phyloP scores from a whole-genome alignment of 164 flowering plant species.

The Chimonanthus salicifolius region DNA sequence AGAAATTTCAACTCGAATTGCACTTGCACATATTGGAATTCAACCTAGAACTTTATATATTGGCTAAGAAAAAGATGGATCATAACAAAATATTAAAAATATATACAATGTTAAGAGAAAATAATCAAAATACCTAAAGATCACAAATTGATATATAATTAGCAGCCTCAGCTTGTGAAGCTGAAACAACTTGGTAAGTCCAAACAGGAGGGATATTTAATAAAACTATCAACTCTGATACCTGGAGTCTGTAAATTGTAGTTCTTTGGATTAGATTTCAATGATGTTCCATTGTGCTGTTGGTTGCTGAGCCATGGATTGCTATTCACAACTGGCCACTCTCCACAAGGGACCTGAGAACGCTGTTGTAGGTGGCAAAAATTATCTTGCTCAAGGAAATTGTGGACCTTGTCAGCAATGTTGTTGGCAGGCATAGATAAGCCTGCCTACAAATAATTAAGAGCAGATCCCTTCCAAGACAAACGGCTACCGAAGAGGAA shows the following conservation, averaged over 20 bases:
- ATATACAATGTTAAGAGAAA: too few relatives aligned
- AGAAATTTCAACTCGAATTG: background rate
- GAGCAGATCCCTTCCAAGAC: constrained; percentile 8
- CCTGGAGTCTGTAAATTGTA: constrained; percentile 41
- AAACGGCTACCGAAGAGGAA: background rate
- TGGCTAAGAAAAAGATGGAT: too few relatives aligned
- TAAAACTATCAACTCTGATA: constrained; percentile 14
- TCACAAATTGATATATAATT: background rate
- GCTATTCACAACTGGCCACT: constrained; percentile 42
- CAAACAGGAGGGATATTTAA: background rate
- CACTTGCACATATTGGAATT: background rate
- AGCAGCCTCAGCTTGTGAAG: background rate
- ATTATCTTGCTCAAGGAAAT: constrained; percentile 73
- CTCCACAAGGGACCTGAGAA: constrained; percentile 40
- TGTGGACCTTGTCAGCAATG: constrained; percentile 71
- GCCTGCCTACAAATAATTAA: constrained; percentile 23
- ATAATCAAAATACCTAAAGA: background rate
- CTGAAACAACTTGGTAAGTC: background rate
- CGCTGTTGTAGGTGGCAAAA: constrained; percentile 45
- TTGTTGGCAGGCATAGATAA: constrained; percentile 91
- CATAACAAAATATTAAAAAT: too few relatives aligned
- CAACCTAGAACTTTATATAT: too few relatives aligned
- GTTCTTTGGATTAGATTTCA: constrained; percentile 36
- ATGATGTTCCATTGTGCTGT: constrained; percentile 33
- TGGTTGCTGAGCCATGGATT: constrained; percentile 52